Percentiles rank a stretch among this genome's conserved stretches.
These are phyloP conservation scores for Colletotrichum karsti DNA, from an alignment of 2,329 filamentous ascomycete genomes.

Conservation along the genomic window DNA sequence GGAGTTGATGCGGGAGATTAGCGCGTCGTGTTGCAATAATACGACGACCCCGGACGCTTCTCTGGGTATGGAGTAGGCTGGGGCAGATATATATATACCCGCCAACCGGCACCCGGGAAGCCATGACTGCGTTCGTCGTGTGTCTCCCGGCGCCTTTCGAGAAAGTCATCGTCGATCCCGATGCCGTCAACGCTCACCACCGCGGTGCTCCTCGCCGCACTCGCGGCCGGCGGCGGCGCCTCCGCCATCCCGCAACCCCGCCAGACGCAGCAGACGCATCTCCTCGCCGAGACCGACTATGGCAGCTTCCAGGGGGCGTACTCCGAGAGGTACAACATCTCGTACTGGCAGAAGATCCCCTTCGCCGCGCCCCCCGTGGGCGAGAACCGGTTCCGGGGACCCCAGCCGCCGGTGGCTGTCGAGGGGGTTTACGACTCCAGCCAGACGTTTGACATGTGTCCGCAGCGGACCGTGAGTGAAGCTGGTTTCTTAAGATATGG, in stretches of 20 bases:
- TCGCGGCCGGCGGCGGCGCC: background rate
- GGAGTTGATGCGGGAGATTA: too few species aligned
- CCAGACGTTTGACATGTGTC: conserved; percentile 65
- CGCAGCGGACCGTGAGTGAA: conserved; percentile 57
- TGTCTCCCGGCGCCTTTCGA: background rate
- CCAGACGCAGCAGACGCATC: conserved; percentile 7
- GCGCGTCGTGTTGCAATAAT: too few species aligned
- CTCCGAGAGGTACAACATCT: conserved; percentile 61
- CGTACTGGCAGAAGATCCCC: conserved; percentile 68
- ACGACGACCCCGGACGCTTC: too few species aligned
- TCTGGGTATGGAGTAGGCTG: too few species aligned
- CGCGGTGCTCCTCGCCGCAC: background rate
- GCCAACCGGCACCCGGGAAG: too few species aligned
- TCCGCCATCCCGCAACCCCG: conserved; percentile 6
- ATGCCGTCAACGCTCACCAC: conserved; percentile 16
- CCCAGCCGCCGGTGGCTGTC: conserved; percentile 61
- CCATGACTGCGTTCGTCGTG: too few species aligned
- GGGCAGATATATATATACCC: too few species aligned
- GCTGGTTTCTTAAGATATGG: background rate
- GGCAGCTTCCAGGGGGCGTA: conserved; percentile 62
- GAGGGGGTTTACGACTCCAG: conserved; percentile 61
- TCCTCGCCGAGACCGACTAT: conserved; percentile 48
- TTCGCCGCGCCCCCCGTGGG: conserved; percentile 67
- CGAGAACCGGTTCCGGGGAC: conserved; percentile 66
- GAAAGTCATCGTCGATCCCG: too few species aligned